phyloP scores from a whole-genome alignment of 495 filamentous ascomycete genomes.

The Aspergillus saccharolyticus region DNA sequence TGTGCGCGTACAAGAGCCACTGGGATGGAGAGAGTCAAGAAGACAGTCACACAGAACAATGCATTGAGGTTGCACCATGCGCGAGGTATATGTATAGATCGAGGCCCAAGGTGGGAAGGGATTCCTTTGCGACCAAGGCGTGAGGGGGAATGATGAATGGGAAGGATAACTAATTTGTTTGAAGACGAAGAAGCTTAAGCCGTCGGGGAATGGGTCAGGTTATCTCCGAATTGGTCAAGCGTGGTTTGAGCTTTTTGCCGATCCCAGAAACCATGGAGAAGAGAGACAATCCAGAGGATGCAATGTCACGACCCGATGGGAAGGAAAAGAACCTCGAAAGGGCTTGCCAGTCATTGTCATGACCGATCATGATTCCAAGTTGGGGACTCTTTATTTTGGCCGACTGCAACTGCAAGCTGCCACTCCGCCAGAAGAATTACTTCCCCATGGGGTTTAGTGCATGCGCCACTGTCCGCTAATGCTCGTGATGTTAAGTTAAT shows the following conservation, averaged over 20 bases:
- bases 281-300: not conserved
- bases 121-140: not conserved
- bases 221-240: not conserved
- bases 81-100: not conserved
- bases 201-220: not conserved
- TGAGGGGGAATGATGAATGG: not conserved
- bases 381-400: not conserved
- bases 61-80: slow-evolving; percentile 2
- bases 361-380: no score
- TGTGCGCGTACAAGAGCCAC: slow-evolving; percentile 12
- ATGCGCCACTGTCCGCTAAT: not conserved
- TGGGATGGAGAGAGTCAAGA: not conserved
- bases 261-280: not conserved
- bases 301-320: not conserved
- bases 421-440: no score
- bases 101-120: not conserved
- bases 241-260: not conserved
- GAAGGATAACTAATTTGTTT: not conserved
- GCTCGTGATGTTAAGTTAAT: not conserved
- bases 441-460: not conserved
- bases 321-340: no score
- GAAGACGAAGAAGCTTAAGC: not conserved
- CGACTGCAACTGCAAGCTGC: no score
- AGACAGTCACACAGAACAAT: not conserved
- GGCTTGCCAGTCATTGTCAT: no score